These are phyloP conservation scores for Auricularia sp. DNA, from an alignment of 768 basidiomycete genomes.

Conservation along the genomic window DNA sequence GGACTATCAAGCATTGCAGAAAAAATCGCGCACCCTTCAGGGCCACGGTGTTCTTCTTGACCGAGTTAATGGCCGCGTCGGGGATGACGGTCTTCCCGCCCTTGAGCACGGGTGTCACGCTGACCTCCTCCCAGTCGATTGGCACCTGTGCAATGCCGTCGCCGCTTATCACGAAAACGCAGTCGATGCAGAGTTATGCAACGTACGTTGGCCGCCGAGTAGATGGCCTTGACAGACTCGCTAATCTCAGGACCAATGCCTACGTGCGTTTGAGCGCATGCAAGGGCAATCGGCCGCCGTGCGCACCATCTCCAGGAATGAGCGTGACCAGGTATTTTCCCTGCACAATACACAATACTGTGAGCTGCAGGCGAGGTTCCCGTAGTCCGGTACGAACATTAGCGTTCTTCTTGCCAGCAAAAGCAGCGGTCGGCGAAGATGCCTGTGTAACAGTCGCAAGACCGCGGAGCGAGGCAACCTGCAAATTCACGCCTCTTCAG, in stretches of 20 bases:
- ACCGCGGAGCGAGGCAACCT: conserved; percentile 3
- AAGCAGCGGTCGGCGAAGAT: conserved; percentile 68
- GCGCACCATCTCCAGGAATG: conserved; percentile 89
- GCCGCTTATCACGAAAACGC: not conserved
- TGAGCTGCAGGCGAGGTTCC: not conserved
- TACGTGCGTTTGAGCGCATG: conserved; percentile 20
- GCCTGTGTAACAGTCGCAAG: not conserved
- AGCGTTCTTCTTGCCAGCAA: conserved; percentile 79
- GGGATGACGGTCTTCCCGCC: conserved; percentile 97
- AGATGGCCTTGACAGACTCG: conserved; percentile 90
- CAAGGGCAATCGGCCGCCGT: conserved; percentile 6
- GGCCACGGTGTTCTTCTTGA: conserved; percentile 96
- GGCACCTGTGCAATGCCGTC: conserved; percentile 53
- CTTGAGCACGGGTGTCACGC: conserved; percentile 86
- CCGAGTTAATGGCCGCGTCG: conserved; percentile 76
- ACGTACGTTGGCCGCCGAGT: conserved; percentile 70
- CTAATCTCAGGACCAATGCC: conserved; percentile 99
- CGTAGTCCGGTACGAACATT: conserved; percentile 48
- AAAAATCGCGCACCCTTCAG: conserved; percentile 62
- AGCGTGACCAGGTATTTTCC: conserved; percentile 95
- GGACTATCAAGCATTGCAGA: not conserved
- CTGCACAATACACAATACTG: conserved; percentile 29
- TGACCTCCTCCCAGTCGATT: conserved; percentile 98
- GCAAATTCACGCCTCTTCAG: conserved; percentile 12
- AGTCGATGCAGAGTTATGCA: not conserved